A percentile compares a stretch with the other conserved stretches of the same genome.
Conservation (phyloP, 768 basidiomycete genomes). For the Galerina marginata region DNA sequence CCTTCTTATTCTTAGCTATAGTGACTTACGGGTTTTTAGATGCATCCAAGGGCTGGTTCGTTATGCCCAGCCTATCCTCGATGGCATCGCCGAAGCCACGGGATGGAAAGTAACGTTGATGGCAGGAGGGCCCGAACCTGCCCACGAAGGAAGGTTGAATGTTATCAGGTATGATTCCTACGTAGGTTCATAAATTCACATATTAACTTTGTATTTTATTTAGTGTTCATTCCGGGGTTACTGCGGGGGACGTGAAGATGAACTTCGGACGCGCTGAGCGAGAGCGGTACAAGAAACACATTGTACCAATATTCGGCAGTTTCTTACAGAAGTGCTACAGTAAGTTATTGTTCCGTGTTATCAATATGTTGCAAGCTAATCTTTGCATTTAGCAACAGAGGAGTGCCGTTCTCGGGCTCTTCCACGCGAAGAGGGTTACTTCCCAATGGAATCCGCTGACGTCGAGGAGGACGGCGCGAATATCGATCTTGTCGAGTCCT, state of each 20-base stretch:
- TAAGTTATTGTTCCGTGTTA: background rate
- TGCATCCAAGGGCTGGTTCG: slow-evolving; percentile 5
- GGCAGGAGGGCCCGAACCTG: slow-evolving; percentile 17
- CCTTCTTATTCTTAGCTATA: background rate
- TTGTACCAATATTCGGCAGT: slow-evolving; percentile 1
- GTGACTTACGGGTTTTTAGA: background rate
- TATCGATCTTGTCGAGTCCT: background rate
- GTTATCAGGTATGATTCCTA: background rate
- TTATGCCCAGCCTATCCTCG: slow-evolving; percentile 10
- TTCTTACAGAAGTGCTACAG: slow-evolving; percentile 14
- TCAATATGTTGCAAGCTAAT: background rate
- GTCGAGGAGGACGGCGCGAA: background rate
- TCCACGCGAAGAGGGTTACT: background rate
- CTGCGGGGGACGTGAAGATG: slow-evolving; percentile 8
- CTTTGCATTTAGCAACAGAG: background rate
- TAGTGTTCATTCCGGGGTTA: slow-evolving; percentile 9
- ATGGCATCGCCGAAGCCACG: slow-evolving; percentile 8
- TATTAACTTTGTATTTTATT: background rate
- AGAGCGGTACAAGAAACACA: background rate
- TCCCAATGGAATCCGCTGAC: background rate
- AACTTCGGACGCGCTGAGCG: slow-evolving; percentile 10
- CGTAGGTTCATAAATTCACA: no score
- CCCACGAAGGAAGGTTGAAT: slow-evolving; percentile 13
- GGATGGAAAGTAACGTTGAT: slow-evolving; percentile 12
- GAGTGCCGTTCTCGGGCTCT: slow-evolving; percentile 4